Percentiles rank a stretch among this genome's conserved stretches.
phyloP scores from a whole-genome alignment of 2,329 filamentous ascomycete species.

The Rutstroemia sp. region DNA sequence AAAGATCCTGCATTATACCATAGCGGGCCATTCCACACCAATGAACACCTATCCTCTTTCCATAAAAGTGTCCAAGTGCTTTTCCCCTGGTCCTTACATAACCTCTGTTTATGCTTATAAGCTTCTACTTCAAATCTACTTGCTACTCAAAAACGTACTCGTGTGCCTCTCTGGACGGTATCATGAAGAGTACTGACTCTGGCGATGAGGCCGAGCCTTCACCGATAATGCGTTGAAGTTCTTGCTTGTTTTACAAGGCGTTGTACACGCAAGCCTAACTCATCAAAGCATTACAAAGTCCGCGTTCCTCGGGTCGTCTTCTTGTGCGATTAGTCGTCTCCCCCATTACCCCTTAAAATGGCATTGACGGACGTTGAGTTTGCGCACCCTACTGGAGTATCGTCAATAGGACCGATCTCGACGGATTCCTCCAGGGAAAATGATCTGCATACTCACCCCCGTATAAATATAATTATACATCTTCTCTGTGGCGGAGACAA shows the following conservation, averaged over 20 bases:
- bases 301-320: neutral
- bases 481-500: too few relatives aligned
- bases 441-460: too few relatives aligned
- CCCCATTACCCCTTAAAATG: neutral
- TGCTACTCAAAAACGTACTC: neutral
- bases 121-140: too few relatives aligned
- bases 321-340: neutral
- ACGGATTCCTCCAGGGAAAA: too few relatives aligned
- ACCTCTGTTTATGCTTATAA: too few relatives aligned
- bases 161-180: neutral
- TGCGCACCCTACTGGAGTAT: too few relatives aligned
- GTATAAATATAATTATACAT: too few relatives aligned
- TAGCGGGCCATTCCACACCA: neutral
- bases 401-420: too few relatives aligned
- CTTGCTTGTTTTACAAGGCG: conserved; percentile 3
- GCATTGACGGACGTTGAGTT: too few relatives aligned
- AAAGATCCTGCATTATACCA: neutral
- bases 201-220: neutral
- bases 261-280: neutral
- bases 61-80: neutral
- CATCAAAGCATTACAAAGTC: neutral
- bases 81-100: neutral
- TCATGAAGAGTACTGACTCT: neutral
- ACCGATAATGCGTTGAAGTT: conserved; percentile 4
- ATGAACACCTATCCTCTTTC: neutral